Percentiles rank a stretch among this genome's conserved stretches.
Conservation (phyloP, 1,284 basidiomycete genomes). For the Leccinum subspadiceum region DNA sequence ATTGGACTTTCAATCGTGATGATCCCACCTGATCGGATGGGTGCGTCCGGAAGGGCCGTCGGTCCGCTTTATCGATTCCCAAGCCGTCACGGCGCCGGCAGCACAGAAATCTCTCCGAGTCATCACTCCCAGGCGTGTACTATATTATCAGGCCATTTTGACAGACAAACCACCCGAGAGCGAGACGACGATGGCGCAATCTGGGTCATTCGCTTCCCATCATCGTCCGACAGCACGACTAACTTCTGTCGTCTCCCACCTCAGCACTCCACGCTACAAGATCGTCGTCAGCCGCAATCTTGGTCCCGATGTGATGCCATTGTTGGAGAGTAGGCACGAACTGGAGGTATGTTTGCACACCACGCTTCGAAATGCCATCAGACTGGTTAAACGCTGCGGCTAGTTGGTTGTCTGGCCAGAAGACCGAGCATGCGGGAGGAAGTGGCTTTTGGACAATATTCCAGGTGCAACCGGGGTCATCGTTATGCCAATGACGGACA, state of each 20-base stretch:
- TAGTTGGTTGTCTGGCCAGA: conserved; percentile 74
- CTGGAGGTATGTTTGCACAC: conserved; percentile 47
- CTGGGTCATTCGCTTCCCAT: conserved; percentile 27
- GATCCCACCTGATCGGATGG: not conserved
- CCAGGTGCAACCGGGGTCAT: conserved; percentile 64
- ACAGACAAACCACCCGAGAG: not conserved
- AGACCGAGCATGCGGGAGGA: conserved; percentile 59
- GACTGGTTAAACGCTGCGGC: not conserved
- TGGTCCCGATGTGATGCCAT: conserved; percentile 68
- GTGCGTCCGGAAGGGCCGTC: not conserved
- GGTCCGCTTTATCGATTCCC: not conserved
- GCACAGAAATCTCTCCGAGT: not conserved
- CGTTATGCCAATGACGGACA: conserved; percentile 66
- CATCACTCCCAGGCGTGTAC: not conserved
- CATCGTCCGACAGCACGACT: conserved; percentile 28
- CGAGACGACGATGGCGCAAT: conserved; percentile 26
- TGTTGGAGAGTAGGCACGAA: conserved; percentile 50
- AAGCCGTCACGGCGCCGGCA: not conserved
- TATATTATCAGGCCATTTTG: not conserved
- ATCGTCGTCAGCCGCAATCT: conserved; percentile 69
- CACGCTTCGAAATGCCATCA: not conserved
- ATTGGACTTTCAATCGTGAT: not conserved
- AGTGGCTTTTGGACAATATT: conserved; percentile 81
- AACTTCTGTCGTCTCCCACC: conserved; percentile 36
- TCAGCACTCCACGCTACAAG: conserved; percentile 41